Base-by-base conservation (phyloP, 2,329 filamentous ascomycete species). In the Colletotrichum tabaci region DNA sequence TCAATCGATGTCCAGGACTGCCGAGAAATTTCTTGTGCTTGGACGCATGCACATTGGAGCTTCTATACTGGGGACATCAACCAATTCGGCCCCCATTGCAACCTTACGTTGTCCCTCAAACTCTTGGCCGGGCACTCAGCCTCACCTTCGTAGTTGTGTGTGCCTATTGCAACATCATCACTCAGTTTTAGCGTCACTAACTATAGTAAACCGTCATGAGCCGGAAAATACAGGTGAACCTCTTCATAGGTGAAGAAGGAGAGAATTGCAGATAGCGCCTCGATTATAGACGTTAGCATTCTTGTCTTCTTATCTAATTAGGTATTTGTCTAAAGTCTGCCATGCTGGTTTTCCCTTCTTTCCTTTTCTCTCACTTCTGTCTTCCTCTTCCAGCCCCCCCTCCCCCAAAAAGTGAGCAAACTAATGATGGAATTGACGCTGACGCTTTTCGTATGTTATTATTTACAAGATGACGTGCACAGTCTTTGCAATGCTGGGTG, bases 401-500 rank as follows among this genome's bases (percentile, higher is more conserved):
- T 18, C 18, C 30, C 30, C 8, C 8, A 35, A 38, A 50, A 12
- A 12, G 15, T 16, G 18, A 21, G 13, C 38, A 42, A 50, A 49
- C 35, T 30, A n/a, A 49, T 30, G n/a, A 23, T 23, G 13, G 23
- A 35, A n/a, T 30, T 21, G 3, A 21, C 26, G 8, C 30, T 21
- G 21, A 10, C 15, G 8, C 10, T 46, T 10, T n/a, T n/a, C 4
- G 13, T 21, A 4, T 23, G 6, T 10, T 35, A 9, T n/a, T 44
- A n/a, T 18, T 66, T 71, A 74, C 47, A 76, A 61, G 38, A 75
- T 16, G 18, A 78, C 76, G 44, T 80, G 79, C 16, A 87, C 75
- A 2, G 81, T 85, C 76, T 82, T 83, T 0, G 82, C 84, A 4
- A 86, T 72, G 73, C 85, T 87, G 0, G 86, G 87, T 1, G 84